These are phyloP conservation scores for Exidia glandulosa DNA, from an alignment of 768 basidiomycete species.

Conservation along the genomic window DNA sequence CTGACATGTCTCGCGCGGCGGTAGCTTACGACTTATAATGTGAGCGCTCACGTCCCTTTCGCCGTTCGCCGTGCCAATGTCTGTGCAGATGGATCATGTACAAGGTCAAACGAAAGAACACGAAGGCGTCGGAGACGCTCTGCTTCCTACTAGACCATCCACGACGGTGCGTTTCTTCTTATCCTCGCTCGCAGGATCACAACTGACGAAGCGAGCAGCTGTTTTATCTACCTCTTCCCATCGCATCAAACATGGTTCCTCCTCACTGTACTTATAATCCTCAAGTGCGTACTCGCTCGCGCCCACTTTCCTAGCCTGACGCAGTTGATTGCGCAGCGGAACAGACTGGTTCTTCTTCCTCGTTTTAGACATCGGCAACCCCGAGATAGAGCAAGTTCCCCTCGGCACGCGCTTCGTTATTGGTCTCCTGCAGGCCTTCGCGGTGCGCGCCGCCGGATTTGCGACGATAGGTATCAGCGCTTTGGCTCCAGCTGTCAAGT, in stretches of 20 bases:
- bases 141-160: conserved; percentile 93
- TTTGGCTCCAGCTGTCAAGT: conserved; percentile 88
- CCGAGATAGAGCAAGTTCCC: conserved; percentile 56
- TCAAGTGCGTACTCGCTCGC: conserved; percentile 46
- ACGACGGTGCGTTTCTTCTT: conserved; percentile 33
- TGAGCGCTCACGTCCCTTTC: conserved; percentile 31
- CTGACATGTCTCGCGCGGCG: not conserved
- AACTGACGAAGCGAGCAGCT: too few relatives aligned
- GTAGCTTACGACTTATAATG: conserved; percentile 75
- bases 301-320: not conserved
- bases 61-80: conserved; percentile 1
- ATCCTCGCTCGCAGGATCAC: not conserved
- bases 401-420: conserved; percentile 56
- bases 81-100: conserved; percentile 56
- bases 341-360: conserved; percentile 89
- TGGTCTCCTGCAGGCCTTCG: conserved; percentile 68
- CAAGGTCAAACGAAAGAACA: conserved; percentile 46
- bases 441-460: conserved; percentile 85
- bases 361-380: conserved; percentile 76
- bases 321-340: conserved; percentile 27
- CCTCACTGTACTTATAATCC: conserved; percentile 46
- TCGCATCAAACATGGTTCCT: conserved; percentile 93
- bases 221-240: conserved; percentile 84
- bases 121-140: conserved; percentile 64
- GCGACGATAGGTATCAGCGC: conserved; percentile 55